Conservation (phyloP, 768 basidiomycete genomes). For the Suillus plorans region DNA sequence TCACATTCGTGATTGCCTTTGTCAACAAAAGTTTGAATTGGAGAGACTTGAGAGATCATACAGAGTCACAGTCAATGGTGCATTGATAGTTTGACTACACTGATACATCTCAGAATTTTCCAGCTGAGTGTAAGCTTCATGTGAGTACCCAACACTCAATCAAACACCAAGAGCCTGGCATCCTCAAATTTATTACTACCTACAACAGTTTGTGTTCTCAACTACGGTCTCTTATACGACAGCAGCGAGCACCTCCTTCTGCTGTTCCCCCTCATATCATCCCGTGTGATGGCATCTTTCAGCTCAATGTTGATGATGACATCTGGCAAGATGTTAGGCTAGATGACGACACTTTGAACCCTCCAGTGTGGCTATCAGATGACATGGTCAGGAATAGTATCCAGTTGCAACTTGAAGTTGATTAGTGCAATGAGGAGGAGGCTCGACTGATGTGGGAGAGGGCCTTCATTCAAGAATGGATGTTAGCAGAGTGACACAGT, state of each 20-base stretch:
- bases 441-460: not conserved
- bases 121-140: slow-evolving; percentile 25
- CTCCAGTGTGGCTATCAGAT: not conserved
- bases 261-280: not conserved
- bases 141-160: slow-evolving; percentile 26
- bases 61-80: slow-evolving; percentile 6
- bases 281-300: not conserved
- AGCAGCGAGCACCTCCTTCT: not conserved
- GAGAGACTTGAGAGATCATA: slow-evolving; percentile 20
- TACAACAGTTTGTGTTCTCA: not conserved
- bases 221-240: too few relatives aligned
- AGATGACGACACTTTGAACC: not conserved
- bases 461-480: not conserved
- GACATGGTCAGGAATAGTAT: not conserved
- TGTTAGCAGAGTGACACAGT: too few relatives aligned
- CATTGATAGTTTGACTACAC: not conserved
- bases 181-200: not conserved
- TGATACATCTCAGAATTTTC: slow-evolving; percentile 3
- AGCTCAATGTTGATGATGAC: not conserved
- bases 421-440: not conserved
- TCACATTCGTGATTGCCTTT: slow-evolving; percentile 4
- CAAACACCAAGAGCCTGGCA: slow-evolving; percentile 18
- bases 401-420: not conserved
- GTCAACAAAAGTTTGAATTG: slow-evolving; percentile 29
- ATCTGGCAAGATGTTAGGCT: not conserved